phyloP scores from a whole-genome alignment of 441 rosid genomes.

The Corymbia calophylla region DNA sequence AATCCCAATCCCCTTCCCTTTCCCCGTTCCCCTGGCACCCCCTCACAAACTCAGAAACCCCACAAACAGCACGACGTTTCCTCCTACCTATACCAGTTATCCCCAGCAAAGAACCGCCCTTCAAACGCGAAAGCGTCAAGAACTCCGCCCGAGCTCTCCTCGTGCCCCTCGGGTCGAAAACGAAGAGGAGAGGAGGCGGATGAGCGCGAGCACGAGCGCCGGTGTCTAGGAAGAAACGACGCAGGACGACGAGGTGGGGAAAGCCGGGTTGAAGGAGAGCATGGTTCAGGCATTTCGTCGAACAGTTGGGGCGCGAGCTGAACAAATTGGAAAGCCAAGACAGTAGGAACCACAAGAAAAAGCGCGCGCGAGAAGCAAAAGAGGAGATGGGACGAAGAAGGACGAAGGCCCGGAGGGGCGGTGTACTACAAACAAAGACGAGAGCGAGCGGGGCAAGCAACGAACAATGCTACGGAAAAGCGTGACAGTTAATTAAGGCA shows the following conservation, averaged over 20 bases:
- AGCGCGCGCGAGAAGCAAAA: not conserved
- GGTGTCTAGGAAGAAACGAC: conserved; percentile 20
- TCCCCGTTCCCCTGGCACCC: conserved; percentile 41
- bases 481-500: not conserved
- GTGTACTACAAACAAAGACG: not conserved
- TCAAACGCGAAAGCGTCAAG: not conserved
- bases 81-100: conserved; percentile 21
- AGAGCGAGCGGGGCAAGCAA: conserved; percentile 16
- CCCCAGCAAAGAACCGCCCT: conserved; percentile 15
- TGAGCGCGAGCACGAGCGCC: conserved; percentile 4
- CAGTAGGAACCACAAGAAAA: not conserved
- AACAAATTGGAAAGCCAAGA: not conserved
- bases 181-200: conserved; percentile 8
- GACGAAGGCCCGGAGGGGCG: not conserved
- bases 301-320: conserved; percentile 23
- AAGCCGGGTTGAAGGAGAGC: conserved; percentile 38
- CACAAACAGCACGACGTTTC: conserved; percentile 12
- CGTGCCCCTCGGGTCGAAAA: not conserved
- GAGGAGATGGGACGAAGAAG: not conserved
- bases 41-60: conserved; percentile 31
- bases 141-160: not conserved
- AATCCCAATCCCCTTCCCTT: conserved; percentile 32
- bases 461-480: conserved; percentile 27
- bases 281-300: conserved; percentile 88
- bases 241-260: conserved; percentile 17